Percentiles rank a stretch among this genome's conserved stretches.
These are phyloP conservation scores for Phytophthora cactorum DNA, from an alignment of 352 stramenopile species.

Conservation along the genomic window DNA sequence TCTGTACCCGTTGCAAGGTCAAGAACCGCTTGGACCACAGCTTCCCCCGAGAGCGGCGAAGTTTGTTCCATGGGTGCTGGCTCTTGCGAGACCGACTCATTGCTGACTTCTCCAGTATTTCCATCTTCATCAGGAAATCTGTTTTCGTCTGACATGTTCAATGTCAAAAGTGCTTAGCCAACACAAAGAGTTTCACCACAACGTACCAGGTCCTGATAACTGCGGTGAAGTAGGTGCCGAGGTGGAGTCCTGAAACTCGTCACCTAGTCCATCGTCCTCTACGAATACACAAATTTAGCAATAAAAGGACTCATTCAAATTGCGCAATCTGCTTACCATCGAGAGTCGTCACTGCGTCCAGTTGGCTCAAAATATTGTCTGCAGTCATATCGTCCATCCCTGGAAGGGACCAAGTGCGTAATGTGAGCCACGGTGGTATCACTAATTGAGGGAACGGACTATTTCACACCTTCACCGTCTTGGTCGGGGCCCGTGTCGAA, in stretches of 20 bases:
- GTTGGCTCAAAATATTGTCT: conserved; percentile 46
- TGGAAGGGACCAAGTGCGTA: not conserved
- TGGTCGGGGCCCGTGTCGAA: conserved; percentile 26
- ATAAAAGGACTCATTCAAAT: not conserved
- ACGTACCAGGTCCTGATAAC: conserved; percentile 5
- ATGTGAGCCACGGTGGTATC: not conserved
- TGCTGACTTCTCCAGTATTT: not conserved
- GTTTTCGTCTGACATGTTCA: conserved; percentile 6
- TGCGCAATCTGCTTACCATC: conserved; percentile 20
- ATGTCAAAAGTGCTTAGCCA: not conserved
- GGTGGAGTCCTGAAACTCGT: conserved; percentile 29
- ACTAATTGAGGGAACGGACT: not conserved
- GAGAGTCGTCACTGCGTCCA: conserved; percentile 40
- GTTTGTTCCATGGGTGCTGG: not conserved
- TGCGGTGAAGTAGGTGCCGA: conserved; percentile 14
- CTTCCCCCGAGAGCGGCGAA: conserved; percentile 11
- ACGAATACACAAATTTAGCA: not conserved
- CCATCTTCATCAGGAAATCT: not conserved
- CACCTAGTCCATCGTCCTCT: conserved; percentile 23
- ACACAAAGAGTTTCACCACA: not conserved
- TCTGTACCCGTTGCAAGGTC: conserved; percentile 15
- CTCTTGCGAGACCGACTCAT: not conserved
- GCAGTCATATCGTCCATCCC: conserved; percentile 22
- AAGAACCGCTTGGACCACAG: conserved; percentile 30
- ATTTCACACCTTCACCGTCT: conserved; percentile 14